Evolutionary conservation across 2,329 filamentous ascomycete genomes (phyloP).

Genomic region (Chaetomium globosum): DNA sequence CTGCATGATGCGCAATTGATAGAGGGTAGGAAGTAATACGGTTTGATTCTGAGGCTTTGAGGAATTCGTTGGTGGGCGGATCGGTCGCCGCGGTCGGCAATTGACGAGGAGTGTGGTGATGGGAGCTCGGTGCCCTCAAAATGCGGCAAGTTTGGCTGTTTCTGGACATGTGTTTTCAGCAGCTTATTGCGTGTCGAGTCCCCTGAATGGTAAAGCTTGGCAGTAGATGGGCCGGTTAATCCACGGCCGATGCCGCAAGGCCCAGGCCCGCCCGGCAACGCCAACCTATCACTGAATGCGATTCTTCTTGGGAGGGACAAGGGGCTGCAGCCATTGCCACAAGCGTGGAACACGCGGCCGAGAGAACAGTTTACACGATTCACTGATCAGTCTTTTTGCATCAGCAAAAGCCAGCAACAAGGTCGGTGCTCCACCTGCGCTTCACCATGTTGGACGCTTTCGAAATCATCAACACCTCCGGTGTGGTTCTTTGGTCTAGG

Average conservation of each 20-base stretch:
- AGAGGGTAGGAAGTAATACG: background rate
- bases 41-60: background rate
- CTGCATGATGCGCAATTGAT: slow-evolving; percentile 45
- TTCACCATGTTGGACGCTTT: slow-evolving; percentile 86
- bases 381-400: background rate
- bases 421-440: background rate
- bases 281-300: slow-evolving; percentile 29
- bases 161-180: slow-evolving; percentile 40
- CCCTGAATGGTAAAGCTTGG: slow-evolving; percentile 24
- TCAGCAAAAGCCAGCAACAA: background rate
- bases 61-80: background rate
- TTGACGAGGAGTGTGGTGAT: slow-evolving; percentile 12
- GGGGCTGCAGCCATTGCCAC: slow-evolving; percentile 10
- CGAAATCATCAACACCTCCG: slow-evolving; percentile 92
- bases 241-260: slow-evolving; percentile 20
- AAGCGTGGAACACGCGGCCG: slow-evolving; percentile 8
- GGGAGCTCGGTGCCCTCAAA: slow-evolving; percentile 18
- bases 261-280: background rate
- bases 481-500: slow-evolving; percentile 95
- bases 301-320: slow-evolving; percentile 23
- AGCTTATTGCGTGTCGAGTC: slow-evolving; percentile 32
- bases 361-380: slow-evolving; percentile 12
- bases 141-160: slow-evolving; percentile 11
- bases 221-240: slow-evolving; percentile 27
- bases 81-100: background rate